Evolutionary conservation across 2,329 filamentous ascomycete species (phyloP).

Genomic region (Penicillium brevicompactum): DNA sequence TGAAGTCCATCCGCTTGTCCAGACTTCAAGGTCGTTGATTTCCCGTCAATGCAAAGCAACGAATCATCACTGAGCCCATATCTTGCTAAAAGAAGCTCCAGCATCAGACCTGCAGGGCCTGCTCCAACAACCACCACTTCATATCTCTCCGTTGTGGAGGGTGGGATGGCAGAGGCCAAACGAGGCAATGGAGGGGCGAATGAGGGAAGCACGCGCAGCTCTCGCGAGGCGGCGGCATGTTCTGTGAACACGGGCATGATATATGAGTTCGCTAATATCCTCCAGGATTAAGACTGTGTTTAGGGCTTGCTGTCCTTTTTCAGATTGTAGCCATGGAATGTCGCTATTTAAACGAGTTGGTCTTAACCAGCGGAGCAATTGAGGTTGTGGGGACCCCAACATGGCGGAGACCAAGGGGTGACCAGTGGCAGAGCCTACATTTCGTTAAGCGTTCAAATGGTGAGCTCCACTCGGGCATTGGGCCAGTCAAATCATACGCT

Average conservation of each 20-base stretch:
- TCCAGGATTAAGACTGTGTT: too few relatives aligned
- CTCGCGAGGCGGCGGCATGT: slow-evolving; percentile 34
- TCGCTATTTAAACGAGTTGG: too few relatives aligned
- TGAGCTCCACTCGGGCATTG: background rate
- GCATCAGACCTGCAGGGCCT: slow-evolving; percentile 47
- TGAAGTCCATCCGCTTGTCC: slow-evolving; percentile 48
- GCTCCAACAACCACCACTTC: slow-evolving; percentile 47
- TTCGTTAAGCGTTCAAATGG: background rate
- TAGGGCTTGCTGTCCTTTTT: too few relatives aligned
- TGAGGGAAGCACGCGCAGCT: slow-evolving; percentile 39
- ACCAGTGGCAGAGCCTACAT: too few relatives aligned
- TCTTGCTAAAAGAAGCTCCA: slow-evolving; percentile 45
- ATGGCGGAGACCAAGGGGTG: background rate
- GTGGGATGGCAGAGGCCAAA: slow-evolving; percentile 27
- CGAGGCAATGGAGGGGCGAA: slow-evolving; percentile 41
- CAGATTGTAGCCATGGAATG: too few relatives aligned
- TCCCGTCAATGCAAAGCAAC: slow-evolving; percentile 46
- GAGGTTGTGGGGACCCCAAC: too few relatives aligned
- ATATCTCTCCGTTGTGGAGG: slow-evolving; percentile 34
- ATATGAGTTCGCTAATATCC: too few relatives aligned
- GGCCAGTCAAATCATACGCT: background rate
- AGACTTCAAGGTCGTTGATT: slow-evolving; percentile 38
- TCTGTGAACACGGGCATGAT: slow-evolving; percentile 43
- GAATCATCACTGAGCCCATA: slow-evolving; percentile 44
- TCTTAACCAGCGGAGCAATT: too few relatives aligned